Conservation (phyloP, 495 filamentous ascomycete genomes). For the Ascobolus immersus region DNA sequence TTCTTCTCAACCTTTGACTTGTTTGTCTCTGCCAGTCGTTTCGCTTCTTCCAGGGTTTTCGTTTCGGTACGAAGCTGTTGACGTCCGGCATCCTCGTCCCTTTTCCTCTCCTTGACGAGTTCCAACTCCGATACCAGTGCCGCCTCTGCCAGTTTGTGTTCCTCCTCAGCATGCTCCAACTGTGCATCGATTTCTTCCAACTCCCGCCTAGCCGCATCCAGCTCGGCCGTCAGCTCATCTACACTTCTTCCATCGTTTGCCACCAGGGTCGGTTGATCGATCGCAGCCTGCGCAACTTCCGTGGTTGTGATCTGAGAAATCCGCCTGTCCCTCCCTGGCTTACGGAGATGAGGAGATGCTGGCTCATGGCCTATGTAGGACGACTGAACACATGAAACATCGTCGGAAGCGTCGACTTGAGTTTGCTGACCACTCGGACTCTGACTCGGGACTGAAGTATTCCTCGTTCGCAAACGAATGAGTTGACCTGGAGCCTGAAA, state of each 20-base stretch:
- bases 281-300: constrained; percentile 39
- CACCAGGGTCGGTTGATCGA: constrained; percentile 26
- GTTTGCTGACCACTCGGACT: no score
- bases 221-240: constrained; percentile 36
- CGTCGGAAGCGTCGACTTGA: constrained; percentile 17
- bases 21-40: constrained; percentile 56
- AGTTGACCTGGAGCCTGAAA: constrained; percentile 73
- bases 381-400: constrained; percentile 10
- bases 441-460: no score
- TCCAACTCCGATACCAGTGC: constrained; percentile 41
- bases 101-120: constrained; percentile 44
- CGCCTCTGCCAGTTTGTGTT: constrained; percentile 36
- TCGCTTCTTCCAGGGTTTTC: constrained; percentile 51
- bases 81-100: constrained; percentile 42
- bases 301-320: constrained; percentile 21
- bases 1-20: constrained; percentile 57
- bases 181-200: constrained; percentile 31
- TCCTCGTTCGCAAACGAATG: constrained; percentile 42
- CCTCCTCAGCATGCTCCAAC: constrained; percentile 42
- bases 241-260: constrained; percentile 22
- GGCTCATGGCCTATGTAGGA: constrained; percentile 5
- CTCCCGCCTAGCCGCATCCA: constrained; percentile 46
- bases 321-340: constrained; percentile 8
- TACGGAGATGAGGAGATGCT: constrained; percentile 5
- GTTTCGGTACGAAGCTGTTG: constrained; percentile 59